These are phyloP conservation scores for Stephania japonica DNA, from an alignment of 164 flowering plant genomes.

Conservation along the genomic window DNA sequence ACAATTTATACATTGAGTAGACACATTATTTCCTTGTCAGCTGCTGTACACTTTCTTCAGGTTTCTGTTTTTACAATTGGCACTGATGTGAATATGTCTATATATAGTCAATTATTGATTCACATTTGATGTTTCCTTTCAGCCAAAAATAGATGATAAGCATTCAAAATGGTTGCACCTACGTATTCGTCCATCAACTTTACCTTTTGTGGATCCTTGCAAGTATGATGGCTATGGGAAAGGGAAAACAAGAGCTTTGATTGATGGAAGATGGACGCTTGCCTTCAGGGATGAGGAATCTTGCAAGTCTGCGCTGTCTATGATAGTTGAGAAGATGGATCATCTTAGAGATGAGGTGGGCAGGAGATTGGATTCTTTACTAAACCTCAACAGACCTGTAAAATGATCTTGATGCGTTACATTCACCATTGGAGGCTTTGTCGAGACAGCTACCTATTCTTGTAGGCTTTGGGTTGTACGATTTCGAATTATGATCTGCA, in stretches of 20 bases:
- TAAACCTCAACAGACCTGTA: constrained; percentile 36
- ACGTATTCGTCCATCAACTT: constrained; percentile 77
- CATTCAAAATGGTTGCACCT: constrained; percentile 90
- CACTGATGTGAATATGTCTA: background rate
- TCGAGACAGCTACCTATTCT: constrained; percentile 21
- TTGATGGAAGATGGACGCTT: constrained; percentile 96
- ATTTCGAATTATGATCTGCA: constrained; percentile 24
- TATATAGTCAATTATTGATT: background rate
- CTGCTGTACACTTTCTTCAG: background rate
- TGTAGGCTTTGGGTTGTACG: constrained; percentile 18
- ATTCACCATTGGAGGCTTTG: constrained; percentile 16
- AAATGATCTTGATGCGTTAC: constrained; percentile 18
- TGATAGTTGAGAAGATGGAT: constrained; percentile 60
- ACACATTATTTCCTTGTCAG: background rate
- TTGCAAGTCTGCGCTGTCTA: constrained; percentile 66
- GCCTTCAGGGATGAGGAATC: constrained; percentile 79
- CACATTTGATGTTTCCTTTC: constrained; percentile 10
- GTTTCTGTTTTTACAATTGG: background rate
- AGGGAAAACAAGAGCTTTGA: constrained; percentile 49
- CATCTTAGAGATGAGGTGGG: constrained; percentile 58
- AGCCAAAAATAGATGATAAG: constrained; percentile 85
- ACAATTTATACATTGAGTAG: background rate
- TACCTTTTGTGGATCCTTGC: constrained; percentile 50
- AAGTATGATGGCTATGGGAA: constrained; percentile 33
- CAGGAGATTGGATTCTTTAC: constrained; percentile 60